These are phyloP conservation scores for Podospora pseudocomata DNA, from an alignment of 495 filamentous ascomycete species.

Conservation along the genomic window DNA sequence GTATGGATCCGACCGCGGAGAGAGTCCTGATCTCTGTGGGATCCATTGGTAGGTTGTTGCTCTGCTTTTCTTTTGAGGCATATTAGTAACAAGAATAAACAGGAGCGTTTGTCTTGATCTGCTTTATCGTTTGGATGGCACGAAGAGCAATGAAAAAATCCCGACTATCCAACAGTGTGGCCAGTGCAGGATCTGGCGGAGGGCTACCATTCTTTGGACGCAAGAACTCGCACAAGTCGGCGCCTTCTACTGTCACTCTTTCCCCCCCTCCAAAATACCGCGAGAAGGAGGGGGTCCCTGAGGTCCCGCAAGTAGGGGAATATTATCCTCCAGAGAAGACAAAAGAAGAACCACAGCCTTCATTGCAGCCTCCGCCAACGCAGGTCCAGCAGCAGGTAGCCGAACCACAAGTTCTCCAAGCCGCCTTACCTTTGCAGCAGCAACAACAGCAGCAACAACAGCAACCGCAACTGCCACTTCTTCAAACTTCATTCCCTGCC, in stretches of 20 bases:
- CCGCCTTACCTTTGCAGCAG: background rate
- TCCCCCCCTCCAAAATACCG: slow-evolving; percentile 34
- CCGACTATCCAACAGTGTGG: slow-evolving; percentile 17
- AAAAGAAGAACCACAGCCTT: slow-evolving; percentile 7
- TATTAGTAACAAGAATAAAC: slow-evolving; percentile 1
- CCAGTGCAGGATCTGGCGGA: background rate
- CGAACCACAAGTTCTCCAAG: background rate
- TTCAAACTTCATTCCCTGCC: background rate
- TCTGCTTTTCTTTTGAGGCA: background rate
- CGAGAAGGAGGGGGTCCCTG: slow-evolving; percentile 26
- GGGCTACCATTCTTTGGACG: slow-evolving; percentile 19
- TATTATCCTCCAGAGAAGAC: slow-evolving; percentile 33
- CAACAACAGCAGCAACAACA: background rate
- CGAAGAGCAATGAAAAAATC: slow-evolving; percentile 38
- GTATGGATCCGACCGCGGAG: slow-evolving; percentile 38
- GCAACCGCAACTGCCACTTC: background rate
- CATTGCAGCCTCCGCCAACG: background rate
- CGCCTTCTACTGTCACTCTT: slow-evolving; percentile 12
- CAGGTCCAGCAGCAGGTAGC: slow-evolving; percentile 1
- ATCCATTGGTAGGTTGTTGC: slow-evolving; percentile 43
- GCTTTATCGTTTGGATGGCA: slow-evolving; percentile 39
- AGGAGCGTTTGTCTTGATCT: slow-evolving; percentile 44
- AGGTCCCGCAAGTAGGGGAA: slow-evolving; percentile 10
- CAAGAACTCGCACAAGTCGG: slow-evolving; percentile 24
- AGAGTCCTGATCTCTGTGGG: slow-evolving; percentile 46